These are phyloP conservation scores for Aspergillus proliferans DNA, from an alignment of 2,329 filamentous ascomycete species.

Conservation along the genomic window DNA sequence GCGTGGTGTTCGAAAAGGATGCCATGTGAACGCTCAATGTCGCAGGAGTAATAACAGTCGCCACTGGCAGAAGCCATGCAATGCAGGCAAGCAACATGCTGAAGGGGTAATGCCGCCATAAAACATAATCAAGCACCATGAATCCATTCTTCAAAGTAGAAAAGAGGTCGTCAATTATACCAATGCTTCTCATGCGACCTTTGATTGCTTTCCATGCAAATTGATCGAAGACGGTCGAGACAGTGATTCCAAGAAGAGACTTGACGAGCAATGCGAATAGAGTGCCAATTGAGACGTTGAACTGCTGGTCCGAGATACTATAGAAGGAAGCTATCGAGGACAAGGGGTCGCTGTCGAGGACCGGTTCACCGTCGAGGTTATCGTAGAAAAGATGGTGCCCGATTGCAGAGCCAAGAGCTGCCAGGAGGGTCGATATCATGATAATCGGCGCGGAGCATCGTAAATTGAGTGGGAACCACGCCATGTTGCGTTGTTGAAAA, in stretches of 20 bases:
- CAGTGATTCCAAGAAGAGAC: neutral
- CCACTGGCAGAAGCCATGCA: neutral
- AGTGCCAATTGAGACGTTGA: neutral
- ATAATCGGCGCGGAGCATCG: neutral
- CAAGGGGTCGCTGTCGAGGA: neutral
- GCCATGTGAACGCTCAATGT: neutral
- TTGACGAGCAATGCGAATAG: neutral
- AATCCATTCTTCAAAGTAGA: neutral
- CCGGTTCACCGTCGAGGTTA: neutral
- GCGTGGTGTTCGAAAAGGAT: neutral
- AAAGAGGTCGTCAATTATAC: neutral
- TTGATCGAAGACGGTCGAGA: neutral
- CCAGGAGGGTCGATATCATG: neutral
- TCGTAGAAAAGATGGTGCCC: neutral
- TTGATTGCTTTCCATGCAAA: neutral
- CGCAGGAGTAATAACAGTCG: slow-evolving; percentile 1
- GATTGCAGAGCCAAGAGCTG: neutral
- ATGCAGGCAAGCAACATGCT: neutral
- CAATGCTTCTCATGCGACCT: neutral
- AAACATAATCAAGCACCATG: neutral
- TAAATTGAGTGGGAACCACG: neutral
- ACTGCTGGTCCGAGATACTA: neutral
- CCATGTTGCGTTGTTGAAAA: neutral
- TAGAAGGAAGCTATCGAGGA: too few species aligned
- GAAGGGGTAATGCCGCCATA: neutral